Conservation (phyloP, 2,329 filamentous ascomycete genomes). For the Ophiosphaerella korrae region DNA sequence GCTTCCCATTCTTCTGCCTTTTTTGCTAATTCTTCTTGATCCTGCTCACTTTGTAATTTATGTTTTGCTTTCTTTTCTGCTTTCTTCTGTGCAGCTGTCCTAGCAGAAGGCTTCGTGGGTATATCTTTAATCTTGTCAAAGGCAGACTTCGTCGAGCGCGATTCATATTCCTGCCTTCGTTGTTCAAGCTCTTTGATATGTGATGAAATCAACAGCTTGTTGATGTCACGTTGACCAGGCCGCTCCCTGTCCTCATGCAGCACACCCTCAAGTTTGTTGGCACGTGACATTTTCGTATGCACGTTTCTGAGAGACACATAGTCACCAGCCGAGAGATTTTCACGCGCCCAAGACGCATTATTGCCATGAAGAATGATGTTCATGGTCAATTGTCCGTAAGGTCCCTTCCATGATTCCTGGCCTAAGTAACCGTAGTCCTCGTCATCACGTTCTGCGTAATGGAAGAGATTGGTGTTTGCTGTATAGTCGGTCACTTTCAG, state of each 20-base stretch:
- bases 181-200: conserved; percentile 46
- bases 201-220: conserved; percentile 18
- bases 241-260: conserved; percentile 65
- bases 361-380: conserved; percentile 73
- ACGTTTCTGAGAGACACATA: conserved; percentile 75
- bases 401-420: conserved; percentile 68
- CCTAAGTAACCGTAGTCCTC: conserved; percentile 26
- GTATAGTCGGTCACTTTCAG: conserved; percentile 35
- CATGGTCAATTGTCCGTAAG: conserved; percentile 73
- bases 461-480: conserved; percentile 65
- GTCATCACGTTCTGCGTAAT: conserved; percentile 52
- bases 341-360: conserved; percentile 65
- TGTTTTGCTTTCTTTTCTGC: conserved; percentile 27
- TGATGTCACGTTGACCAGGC: conserved; percentile 63
- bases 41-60: conserved; percentile 38
- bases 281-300: conserved; percentile 63
- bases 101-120: conserved; percentile 25
- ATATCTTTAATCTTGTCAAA: conserved; percentile 18
- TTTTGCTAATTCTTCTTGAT: conserved; percentile 41
- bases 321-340: conserved; percentile 61
- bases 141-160: conserved; percentile 16
- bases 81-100: conserved; percentile 43
- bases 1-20: conserved; percentile 18
- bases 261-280: conserved; percentile 69
- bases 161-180: conserved; percentile 69